Evolutionary conservation across 257 asterid genomes (phyloP).

Genomic region (Cinchona pubescens): DNA sequence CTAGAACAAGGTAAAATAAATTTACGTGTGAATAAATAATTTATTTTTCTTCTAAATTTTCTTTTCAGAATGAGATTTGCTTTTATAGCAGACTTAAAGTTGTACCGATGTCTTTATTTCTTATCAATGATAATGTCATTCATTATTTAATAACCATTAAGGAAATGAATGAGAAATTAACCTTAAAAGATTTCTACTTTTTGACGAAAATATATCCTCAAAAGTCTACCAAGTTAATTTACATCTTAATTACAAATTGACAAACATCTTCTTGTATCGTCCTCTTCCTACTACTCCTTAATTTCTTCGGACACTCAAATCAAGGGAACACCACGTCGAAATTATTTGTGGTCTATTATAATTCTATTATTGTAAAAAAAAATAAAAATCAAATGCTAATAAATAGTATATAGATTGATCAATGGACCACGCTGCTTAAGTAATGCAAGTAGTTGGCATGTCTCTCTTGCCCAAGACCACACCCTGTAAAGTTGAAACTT

Average conservation of each 20-base stretch:
- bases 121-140: no score
- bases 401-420: neutral
- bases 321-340: neutral
- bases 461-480: constrained; percentile 11
- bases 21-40: neutral
- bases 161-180: no score
- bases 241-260: no score
- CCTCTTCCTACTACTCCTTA: no score
- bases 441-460: constrained; percentile 11
- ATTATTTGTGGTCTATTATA: neutral
- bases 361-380: neutral
- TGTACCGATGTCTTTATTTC: no score
- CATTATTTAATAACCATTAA: no score
- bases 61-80: no score
- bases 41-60: neutral
- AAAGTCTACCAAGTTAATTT: no score
- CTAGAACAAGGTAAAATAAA: neutral
- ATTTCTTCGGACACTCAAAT: neutral
- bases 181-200: no score
- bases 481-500: constrained; percentile 1
- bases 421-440: neutral
- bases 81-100: no score
- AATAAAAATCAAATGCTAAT: neutral
- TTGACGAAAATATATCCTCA: no score
- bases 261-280: neutral